Percentiles rank a stretch among this genome's conserved stretches.
phyloP scores from a whole-genome alignment of 2,329 filamentous ascomycete species.

The Sporothrix mexicana region DNA sequence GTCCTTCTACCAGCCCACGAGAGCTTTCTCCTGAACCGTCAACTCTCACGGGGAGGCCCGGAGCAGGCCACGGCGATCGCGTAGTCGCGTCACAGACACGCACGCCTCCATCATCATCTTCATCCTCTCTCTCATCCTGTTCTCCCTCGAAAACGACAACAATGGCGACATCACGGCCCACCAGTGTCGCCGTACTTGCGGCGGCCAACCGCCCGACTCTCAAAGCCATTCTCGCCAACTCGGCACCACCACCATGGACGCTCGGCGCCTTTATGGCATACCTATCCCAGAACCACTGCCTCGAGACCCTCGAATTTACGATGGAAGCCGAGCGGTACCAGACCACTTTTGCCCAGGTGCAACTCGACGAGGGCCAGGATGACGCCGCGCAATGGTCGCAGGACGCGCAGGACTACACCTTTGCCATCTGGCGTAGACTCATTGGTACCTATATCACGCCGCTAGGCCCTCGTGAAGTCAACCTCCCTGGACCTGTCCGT shows the following conservation, averaged over 20 bases:
- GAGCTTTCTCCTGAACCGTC: slow-evolving; percentile 53
- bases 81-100: slow-evolving; percentile 18
- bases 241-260: slow-evolving; percentile 85
- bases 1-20: slow-evolving; percentile 46
- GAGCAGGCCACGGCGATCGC: slow-evolving; percentile 50
- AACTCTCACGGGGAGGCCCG: slow-evolving; percentile 47
- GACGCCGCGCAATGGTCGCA: slow-evolving; percentile 42
- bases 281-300: slow-evolving; percentile 93
- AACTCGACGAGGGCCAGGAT: slow-evolving; percentile 48
- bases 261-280: slow-evolving; percentile 94
- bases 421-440: slow-evolving; percentile 83
- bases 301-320: slow-evolving; percentile 96
- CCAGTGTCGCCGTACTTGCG: slow-evolving; percentile 55
- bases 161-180: slow-evolving; percentile 56
- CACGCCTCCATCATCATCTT: slow-evolving; percentile 25
- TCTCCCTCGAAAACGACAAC: slow-evolving; percentile 39
- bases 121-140: slow-evolving; percentile 17
- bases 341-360: slow-evolving; percentile 58
- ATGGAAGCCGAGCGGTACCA: slow-evolving; percentile 90
- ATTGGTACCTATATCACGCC: slow-evolving; percentile 89
- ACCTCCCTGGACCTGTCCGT: slow-evolving; percentile 83
- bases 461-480: slow-evolving; percentile 85
- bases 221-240: slow-evolving; percentile 85
- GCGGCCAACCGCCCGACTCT: slow-evolving; percentile 68
- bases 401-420: slow-evolving; percentile 68